Percentiles rank a stretch among this genome's conserved stretches.
Evolutionary conservation across 345 rosid species (phyloP).

Genomic region (Rhizophora mangle): DNA sequence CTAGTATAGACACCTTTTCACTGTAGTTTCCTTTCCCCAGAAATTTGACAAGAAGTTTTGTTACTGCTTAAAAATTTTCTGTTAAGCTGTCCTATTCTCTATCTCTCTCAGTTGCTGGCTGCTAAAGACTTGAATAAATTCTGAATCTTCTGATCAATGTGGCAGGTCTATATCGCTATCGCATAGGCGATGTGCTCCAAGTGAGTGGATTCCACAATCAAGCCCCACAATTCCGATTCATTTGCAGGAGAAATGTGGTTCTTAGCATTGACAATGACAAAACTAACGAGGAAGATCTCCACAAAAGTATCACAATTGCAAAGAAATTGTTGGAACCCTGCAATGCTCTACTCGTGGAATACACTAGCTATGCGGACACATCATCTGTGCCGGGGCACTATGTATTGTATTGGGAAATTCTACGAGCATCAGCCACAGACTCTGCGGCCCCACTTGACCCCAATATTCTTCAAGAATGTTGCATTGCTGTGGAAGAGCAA

Average conservation of each 20-base stretch:
- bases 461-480: constrained; percentile 47
- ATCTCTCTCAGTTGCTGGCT: neutral
- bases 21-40: too few species aligned
- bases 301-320: constrained; percentile 46
- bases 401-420: constrained; percentile 55
- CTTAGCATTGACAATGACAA: constrained; percentile 67
- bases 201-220: constrained; percentile 57
- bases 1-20: too few species aligned
- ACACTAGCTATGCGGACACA: constrained; percentile 58
- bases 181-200: constrained; percentile 61
- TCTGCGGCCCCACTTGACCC: constrained; percentile 19
- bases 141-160: constrained; percentile 5
- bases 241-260: constrained; percentile 61
- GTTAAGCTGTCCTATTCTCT: neutral
- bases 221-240: constrained; percentile 65
- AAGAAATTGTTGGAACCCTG: constrained; percentile 50
- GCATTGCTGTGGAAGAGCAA: constrained; percentile 51
- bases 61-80: neutral
- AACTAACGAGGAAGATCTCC: constrained; percentile 63
- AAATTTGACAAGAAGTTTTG: too few species aligned
- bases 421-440: constrained; percentile 13
- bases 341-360: constrained; percentile 51
- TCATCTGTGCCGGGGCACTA: constrained; percentile 62
- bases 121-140: neutral
- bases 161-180: constrained; percentile 52